Evolutionary conservation across 176 grass and related monocot genomes (phyloP), one percentile per base, ranked within the genome.

Genomic region (Ensete glaucum): DNA sequence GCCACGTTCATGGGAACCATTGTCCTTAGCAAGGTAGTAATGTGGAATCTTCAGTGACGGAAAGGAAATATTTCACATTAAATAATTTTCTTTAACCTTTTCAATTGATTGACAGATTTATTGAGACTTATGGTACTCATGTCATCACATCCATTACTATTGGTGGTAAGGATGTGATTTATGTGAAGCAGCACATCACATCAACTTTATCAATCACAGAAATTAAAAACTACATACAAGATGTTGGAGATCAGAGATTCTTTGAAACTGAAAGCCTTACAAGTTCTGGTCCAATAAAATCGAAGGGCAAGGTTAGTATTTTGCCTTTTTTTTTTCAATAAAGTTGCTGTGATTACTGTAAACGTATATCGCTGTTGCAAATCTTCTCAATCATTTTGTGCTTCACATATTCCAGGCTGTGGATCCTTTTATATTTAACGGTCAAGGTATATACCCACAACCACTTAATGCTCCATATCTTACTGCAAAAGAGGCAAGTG

Each of bases 91-190:
- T 27, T 20, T 82, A 69, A 82, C 43, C 50, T 8, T 79, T 67
- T 56, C 55, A 7, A 76, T 20, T 62, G 80, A 15, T 81, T 77
- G 67, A 78, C 83, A 91, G 89, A 77, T 91, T 91, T 81, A 91
- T 91, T 78, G 85, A 88, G 77, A 91, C 81, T 71, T 88, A 88
- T 63, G 89, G 89, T 17, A 91, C 89, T 19, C 89, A 91, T 83
- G 70, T 91, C 60, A 75, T 91, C 64, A 85, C 65, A 3, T 88
- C 85, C 12, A 80, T 91, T 83, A 83, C 80, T 43, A 67, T 91
- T 72, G 89, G 89, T 43, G 89, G 89, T 16, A 88, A 91, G 76
- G 85, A 91, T 51, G 77, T 81, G 59, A 85, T 85, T 83, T 91
- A 85, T 57, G 59, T 91, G 69, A 91, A 85, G 76, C 83, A 91